These are phyloP conservation scores for Fragilaria radians DNA, from an alignment of 108 stramenopile genomes.

Conservation along the genomic window DNA sequence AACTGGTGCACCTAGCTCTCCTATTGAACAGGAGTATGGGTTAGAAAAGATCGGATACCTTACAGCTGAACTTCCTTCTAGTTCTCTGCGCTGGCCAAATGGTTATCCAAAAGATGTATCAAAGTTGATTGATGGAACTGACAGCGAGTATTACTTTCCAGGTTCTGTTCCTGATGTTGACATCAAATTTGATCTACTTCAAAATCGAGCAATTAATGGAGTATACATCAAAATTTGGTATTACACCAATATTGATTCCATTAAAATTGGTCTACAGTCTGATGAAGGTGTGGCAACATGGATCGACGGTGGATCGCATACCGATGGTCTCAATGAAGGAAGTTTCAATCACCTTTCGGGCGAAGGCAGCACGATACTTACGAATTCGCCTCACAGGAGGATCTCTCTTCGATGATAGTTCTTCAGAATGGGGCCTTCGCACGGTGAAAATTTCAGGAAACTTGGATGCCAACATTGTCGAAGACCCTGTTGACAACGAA, in stretches of 20 bases:
- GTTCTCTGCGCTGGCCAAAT: neutral
- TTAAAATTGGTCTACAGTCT: neutral
- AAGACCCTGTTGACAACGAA: neutral
- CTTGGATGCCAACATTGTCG: neutral
- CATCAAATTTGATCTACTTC: slow-evolving; percentile 1
- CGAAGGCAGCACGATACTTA: neutral
- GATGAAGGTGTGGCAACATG: slow-evolving; percentile 4
- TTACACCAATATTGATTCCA: slow-evolving; percentile 1
- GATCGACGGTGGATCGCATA: neutral
- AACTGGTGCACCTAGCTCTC: neutral
- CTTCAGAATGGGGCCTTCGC: slow-evolving; percentile 6
- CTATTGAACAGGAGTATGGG: neutral
- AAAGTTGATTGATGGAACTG: slow-evolving; percentile 6
- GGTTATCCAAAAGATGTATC: neutral
- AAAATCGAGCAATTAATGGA: neutral
- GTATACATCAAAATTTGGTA: slow-evolving; percentile 1
- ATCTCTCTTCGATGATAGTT: no score
- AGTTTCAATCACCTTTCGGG: neutral
- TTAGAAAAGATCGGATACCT: neutral
- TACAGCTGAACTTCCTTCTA: neutral
- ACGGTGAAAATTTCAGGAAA: neutral
- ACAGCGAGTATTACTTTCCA: slow-evolving; percentile 2
- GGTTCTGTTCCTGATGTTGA: neutral
- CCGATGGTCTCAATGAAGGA: neutral
- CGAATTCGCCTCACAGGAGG: neutral